Base-by-base conservation (phyloP, 1,284 basidiomycete species). In the Phaffia rhodozyma region DNA sequence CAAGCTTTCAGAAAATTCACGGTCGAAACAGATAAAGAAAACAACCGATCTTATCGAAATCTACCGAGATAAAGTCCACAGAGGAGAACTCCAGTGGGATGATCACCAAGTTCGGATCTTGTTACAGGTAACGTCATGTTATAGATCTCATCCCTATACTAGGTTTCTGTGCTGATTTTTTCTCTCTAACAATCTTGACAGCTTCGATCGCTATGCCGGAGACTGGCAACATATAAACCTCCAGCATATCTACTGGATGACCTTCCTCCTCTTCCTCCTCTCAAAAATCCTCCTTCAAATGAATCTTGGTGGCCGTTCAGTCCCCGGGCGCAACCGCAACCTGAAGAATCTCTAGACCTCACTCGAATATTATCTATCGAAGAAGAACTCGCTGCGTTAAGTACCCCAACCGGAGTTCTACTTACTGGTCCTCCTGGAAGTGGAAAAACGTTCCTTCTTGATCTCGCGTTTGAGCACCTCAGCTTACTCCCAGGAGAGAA, bases 31-130 rank as follows among this genome's bases (percentile, higher is more conserved):
- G 16, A 43, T 16, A 43, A 43, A 43, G 38, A 43, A 7, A 16
- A 11, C 38, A 43, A 11, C 38, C n/a, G 81, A 81, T 68, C 73
- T 82, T n/a, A 71, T 82, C 23, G 78, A 79, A 56, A 73, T 75
- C 49, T 82, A 83, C 70, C 75, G 79, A 7, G 73, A 72, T 0
- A 69, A 80, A 49, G 81, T 82, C 0, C 75, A 79, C 0, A 70
- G 75, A 0, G 84, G 85, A 0, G 75, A 78, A 63, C 78, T 86
- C 61, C 73, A 78, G 66, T 81, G 81, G 72, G 83, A 86, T 68
- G 81, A 83, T 63, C 82, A 85, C 64, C 85, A 87, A 70, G 77
- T 86, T 23, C 75, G 84, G 23, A 80, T 80, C 3, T 75, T 86
- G n/a, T 82, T 86, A 75, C 77, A 81, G 74, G 83, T 83, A 66